Evolutionary conservation across 2,329 filamentous ascomycete genomes (phyloP).

Genomic region (Bipolaris cookei): DNA sequence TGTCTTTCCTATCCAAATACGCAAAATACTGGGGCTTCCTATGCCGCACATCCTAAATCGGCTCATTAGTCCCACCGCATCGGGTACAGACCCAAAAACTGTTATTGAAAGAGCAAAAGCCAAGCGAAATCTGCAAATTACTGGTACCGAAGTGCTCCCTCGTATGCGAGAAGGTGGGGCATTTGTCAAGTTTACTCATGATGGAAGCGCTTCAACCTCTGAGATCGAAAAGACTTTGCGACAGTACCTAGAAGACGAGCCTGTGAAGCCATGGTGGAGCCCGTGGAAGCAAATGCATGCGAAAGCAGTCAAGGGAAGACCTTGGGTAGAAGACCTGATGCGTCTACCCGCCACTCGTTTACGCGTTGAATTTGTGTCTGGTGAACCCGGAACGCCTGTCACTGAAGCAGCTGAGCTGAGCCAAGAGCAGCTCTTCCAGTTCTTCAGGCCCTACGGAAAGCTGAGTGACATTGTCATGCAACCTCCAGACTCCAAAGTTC

Average conservation of each 20-base stretch:
- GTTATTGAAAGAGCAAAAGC: constrained; percentile 64
- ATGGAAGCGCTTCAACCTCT: constrained; percentile 53
- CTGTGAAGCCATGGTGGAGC: constrained; percentile 88
- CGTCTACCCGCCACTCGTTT: constrained; percentile 78
- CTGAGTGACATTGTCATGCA: constrained; percentile 84
- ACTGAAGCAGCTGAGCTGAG: constrained; percentile 76
- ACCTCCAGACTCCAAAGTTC: constrained; percentile 81
- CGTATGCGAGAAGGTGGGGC: constrained; percentile 90
- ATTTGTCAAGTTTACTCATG: constrained; percentile 82
- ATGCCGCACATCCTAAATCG: constrained; percentile 59
- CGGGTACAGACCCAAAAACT: constrained; percentile 62
- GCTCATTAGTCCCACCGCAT: constrained; percentile 59
- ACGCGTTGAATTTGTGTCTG: constrained; percentile 83
- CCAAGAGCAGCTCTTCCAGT: constrained; percentile 83
- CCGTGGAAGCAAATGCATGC: constrained; percentile 77
- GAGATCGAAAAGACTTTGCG: constrained; percentile 68
- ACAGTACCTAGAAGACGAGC: constrained; percentile 69
- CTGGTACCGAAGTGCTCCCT: constrained; percentile 81
- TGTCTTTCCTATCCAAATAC: constrained; percentile 80
- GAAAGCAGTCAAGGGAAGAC: constrained; percentile 78
- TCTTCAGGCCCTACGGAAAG: constrained; percentile 91
- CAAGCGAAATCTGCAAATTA: constrained; percentile 66
- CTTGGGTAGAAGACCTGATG: constrained; percentile 93
- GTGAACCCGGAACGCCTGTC: constrained; percentile 72
- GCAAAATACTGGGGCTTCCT: constrained; percentile 64